phyloP scores from a whole-genome alignment of 2,329 filamentous ascomycete species.

The Monosporascus cannonballus region DNA sequence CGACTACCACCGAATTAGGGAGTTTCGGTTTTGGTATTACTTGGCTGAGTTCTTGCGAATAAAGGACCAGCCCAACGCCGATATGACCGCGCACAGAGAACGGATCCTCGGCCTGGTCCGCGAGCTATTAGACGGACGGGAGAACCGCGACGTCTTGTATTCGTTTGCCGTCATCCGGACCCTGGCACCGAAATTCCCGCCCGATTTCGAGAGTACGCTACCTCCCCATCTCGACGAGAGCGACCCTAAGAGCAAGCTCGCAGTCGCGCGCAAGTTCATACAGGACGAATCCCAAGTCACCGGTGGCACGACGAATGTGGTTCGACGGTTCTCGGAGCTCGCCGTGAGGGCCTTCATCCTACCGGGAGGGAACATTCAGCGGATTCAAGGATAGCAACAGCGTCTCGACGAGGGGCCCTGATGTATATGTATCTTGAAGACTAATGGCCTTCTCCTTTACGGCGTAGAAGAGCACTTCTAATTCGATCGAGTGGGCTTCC shows the following conservation, averaged over 20 bases:
- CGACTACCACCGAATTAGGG: slow-evolving; percentile 50
- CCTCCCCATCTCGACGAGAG: slow-evolving; percentile 59
- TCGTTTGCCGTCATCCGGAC: slow-evolving; percentile 77
- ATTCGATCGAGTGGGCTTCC: too few species aligned
- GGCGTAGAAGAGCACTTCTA: too few species aligned
- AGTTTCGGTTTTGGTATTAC: slow-evolving; percentile 77
- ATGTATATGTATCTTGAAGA: neutral
- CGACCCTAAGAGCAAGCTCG: slow-evolving; percentile 60
- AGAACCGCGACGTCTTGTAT: slow-evolving; percentile 88
- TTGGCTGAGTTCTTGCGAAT: slow-evolving; percentile 64
- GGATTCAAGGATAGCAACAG: too few species aligned
- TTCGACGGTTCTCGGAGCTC: slow-evolving; percentile 64
- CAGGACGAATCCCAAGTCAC: slow-evolving; percentile 55
- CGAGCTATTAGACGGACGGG: slow-evolving; percentile 67
- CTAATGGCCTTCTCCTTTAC: too few species aligned
- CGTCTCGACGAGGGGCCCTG: neutral
- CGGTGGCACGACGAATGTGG: slow-evolving; percentile 69
- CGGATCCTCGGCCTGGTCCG: slow-evolving; percentile 60
- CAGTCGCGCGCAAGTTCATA: slow-evolving; percentile 65
- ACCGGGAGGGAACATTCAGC: slow-evolving; percentile 42
- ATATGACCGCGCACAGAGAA: slow-evolving; percentile 52
- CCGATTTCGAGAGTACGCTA: slow-evolving; percentile 50
- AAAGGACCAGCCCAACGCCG: slow-evolving; percentile 50
- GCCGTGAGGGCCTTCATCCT: slow-evolving; percentile 54
- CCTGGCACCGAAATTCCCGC: slow-evolving; percentile 58